phyloP scores from a whole-genome alignment of 441 rosid species.

The Sinapis alba region DNA sequence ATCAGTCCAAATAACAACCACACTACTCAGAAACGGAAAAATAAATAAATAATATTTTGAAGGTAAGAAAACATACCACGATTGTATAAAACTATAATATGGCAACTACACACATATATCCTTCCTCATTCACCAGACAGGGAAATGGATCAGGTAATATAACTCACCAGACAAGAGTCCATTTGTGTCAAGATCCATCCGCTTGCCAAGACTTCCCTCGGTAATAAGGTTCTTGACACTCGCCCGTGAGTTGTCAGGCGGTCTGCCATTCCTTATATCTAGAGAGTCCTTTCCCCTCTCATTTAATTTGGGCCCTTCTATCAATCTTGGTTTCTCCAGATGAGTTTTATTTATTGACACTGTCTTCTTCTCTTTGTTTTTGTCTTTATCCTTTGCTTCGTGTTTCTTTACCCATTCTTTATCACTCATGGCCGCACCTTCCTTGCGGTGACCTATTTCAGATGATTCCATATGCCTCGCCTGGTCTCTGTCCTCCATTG shows the following conservation, averaged over 20 bases:
- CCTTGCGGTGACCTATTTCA: constrained; percentile 45
- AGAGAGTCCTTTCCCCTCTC: constrained; percentile 40
- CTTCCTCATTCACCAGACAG: constrained; percentile 37
- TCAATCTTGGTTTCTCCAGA: constrained; percentile 40
- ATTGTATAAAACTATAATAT: constrained; percentile 32
- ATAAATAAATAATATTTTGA: constrained; percentile 6
- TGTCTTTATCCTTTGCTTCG: constrained; percentile 42
- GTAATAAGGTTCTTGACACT: constrained; percentile 30
- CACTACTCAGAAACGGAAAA: neutral
- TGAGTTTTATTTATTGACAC: constrained; percentile 43
- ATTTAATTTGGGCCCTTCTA: constrained; percentile 33
- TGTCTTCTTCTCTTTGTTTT: constrained; percentile 44
- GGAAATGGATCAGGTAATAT: constrained; percentile 42
- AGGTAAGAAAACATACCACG: constrained; percentile 42
- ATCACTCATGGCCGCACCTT: constrained; percentile 39
- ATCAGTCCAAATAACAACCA: neutral
- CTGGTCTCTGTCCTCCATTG: constrained; percentile 42
- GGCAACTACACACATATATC: constrained; percentile 33
- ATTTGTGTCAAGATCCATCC: constrained; percentile 55
- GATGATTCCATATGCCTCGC: constrained; percentile 40
- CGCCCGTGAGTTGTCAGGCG: constrained; percentile 37
- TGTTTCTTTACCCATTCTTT: constrained; percentile 44
- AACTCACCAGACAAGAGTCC: constrained; percentile 69
- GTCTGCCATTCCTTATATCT: constrained; percentile 39
- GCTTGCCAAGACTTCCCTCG: constrained; percentile 53